Base-by-base conservation (phyloP, 2,329 filamentous ascomycete species). In the Penicillium sp. region DNA sequence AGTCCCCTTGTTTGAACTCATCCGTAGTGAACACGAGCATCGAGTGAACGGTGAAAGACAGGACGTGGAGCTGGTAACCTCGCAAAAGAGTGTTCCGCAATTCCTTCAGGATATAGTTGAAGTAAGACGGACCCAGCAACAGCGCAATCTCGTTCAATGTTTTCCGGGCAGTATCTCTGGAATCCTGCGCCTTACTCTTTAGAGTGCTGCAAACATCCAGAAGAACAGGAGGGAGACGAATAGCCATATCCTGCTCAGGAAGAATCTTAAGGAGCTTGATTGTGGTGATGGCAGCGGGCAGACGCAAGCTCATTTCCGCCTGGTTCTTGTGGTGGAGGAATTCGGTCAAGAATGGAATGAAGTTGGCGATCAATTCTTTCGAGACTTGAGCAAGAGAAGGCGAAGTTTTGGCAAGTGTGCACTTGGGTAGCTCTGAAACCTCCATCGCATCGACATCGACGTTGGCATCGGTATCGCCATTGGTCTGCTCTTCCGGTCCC, bases 251-350 rank as follows among this genome's bases (percentile, higher is more conserved):
- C 7, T 87, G 81, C 48, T 85, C 79, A 0, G 95, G 90, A 24
- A 99, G 82, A 19, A 96, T 79, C 58, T 89, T 90, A 52, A 99
- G 79, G 16, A 98, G 82, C 74, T 96, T 96, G 59, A 96, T 89
- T 44, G 93, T 85, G 27, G 95, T 91, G 35, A 97, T 85, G 26
- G 92, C 93, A 5, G 96, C 89, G 1, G 93, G 93, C 33, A 97
- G 89, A 72, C 95, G 90, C 52, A 95, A 85, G 76, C 93, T 96
- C 74, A 99, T 93, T 49, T 92, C 93, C 1, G 91, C 88, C 72
- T 99, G 95, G 62, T 98, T 91, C 74, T 97, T 98, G 67, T 96
- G 88, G 67, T 97, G 93, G 27, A 98, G 84, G 70, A 96, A 95
- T 46, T 87, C 85, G n/a, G 88, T 83, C 31, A 99, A 78, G 19